These are phyloP conservation scores for Paramarasmius palmivorus DNA, from an alignment of 1,284 basidiomycete species.

Conservation along the genomic window DNA sequence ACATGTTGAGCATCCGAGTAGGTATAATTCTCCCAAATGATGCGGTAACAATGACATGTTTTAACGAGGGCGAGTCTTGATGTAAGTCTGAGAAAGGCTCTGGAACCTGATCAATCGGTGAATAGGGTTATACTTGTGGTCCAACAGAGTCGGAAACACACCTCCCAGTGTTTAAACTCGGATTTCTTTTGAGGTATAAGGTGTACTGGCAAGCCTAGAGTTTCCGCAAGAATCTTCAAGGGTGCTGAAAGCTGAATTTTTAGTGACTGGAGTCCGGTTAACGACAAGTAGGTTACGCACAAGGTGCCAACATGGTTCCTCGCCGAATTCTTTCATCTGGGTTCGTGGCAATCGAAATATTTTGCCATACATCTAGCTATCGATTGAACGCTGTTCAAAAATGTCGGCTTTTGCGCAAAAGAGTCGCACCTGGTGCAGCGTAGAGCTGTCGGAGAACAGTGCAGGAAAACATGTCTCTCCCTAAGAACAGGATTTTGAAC, in stretches of 20 bases:
- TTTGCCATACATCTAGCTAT: conserved; percentile 58
- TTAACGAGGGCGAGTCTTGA: conserved; percentile 26
- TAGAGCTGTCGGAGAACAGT: conserved; percentile 55
- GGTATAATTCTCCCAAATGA: conserved; percentile 93
- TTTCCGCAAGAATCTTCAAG: conserved; percentile 52
- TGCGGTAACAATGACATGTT: conserved; percentile 81
- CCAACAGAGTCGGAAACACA: conserved; percentile 23
- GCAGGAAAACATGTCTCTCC: conserved; percentile 75
- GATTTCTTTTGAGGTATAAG: conserved; percentile 56
- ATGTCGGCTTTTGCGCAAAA: conserved; percentile 8
- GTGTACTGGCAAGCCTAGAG: conserved; percentile 50
- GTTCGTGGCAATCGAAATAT: conserved; percentile 59
- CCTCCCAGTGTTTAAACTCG: conserved; percentile 63
- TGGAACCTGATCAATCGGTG: conserved; percentile 38
- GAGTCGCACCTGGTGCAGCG: conserved; percentile 43
- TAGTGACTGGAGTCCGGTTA: background rate
- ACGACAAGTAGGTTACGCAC: background rate
- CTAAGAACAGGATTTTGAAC: conserved; percentile 67
- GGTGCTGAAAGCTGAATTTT: conserved; percentile 45
- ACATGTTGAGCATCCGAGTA: conserved; percentile 61
- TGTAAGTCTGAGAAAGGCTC: conserved; percentile 38
- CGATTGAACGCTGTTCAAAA: conserved; percentile 11
- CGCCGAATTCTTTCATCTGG: conserved; percentile 57
- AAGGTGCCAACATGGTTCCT: conserved; percentile 21
- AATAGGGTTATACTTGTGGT: conserved; percentile 6